Base-by-base conservation (phyloP, 257 asterid species). In the Gentiana dahurica region DNA sequence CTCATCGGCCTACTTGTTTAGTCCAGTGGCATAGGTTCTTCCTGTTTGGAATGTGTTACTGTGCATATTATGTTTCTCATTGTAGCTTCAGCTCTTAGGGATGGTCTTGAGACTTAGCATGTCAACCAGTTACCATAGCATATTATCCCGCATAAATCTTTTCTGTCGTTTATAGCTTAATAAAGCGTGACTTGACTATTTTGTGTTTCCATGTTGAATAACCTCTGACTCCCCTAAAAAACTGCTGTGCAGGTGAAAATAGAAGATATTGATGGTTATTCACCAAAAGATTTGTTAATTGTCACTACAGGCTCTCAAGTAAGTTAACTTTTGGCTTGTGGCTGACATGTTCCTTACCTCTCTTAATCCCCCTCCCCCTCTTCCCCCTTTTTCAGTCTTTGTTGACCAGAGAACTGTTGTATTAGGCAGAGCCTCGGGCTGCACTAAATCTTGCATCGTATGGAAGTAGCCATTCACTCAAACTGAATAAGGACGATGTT, bases 281-380 rank as follows among this genome's bases (percentile, higher is more conserved):
- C 97, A 50, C 97, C 99, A 12, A 85, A 85, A 75, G 99, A 92
- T 77, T 78, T 92, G 82, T 83, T 92, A 48, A 88, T 92, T 60
- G 99, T 92, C 67, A 92, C 99, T 57, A 92, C 99, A 62, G 99
- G 99, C 61, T 92, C 99, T 72, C 99, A 92, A 85, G 99, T 88
- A 82, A 77, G 90, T 65, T 53, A 32, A 46, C 8, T 49, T 44
- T 34, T 45, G 54, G 12, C 55, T 65, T 61, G 36, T 58, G 53
- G 49, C 54, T 36, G 73, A 15, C 44, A 7, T 41, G 34, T 8
- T 38, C 61, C 12, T 5, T 4, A 3, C 13, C n/a, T 57, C 36
- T 15, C 46, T 34, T 34, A 6, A 5, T 32, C 52, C 38, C 62
- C 37, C 12, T 15, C 36, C 37, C 51, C 54, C 6, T 10, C n/a